These are phyloP conservation scores for Aspergillus mulundensis DNA, from an alignment of 495 filamentous ascomycete species.

Conservation along the genomic window DNA sequence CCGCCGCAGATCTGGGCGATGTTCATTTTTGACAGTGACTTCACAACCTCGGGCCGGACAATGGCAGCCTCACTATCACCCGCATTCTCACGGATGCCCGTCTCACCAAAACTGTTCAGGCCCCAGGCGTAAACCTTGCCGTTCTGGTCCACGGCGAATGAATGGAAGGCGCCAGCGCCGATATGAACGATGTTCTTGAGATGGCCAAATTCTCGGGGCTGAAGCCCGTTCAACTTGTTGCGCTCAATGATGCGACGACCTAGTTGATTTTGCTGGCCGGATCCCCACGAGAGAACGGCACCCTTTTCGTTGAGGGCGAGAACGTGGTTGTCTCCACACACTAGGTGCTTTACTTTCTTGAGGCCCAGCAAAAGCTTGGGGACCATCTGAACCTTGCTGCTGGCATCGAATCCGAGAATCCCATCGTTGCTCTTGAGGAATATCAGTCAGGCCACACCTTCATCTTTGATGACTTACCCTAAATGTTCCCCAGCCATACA, in stretches of 20 bases:
- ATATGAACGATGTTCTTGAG: slow-evolving; percentile 55
- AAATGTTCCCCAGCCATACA: slow-evolving; percentile 74
- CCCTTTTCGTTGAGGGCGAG: slow-evolving; percentile 56
- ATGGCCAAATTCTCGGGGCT: slow-evolving; percentile 65
- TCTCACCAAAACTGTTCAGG: slow-evolving; percentile 80
- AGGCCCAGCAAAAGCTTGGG: slow-evolving; percentile 49
- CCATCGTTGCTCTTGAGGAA: slow-evolving; percentile 50
- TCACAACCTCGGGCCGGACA: slow-evolving; percentile 54
- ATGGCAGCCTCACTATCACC: slow-evolving; percentile 61
- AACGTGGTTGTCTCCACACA: slow-evolving; percentile 58
- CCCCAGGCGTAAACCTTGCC: slow-evolving; percentile 80
- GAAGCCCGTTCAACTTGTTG: slow-evolving; percentile 52
- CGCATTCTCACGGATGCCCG: slow-evolving; percentile 64
- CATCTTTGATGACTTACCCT: slow-evolving; percentile 50
- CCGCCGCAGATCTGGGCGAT: slow-evolving; percentile 52
- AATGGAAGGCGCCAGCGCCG: slow-evolving; percentile 53
- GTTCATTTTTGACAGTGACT: slow-evolving; percentile 47
- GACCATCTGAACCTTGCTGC: slow-evolving; percentile 37
- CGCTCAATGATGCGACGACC: slow-evolving; percentile 59
- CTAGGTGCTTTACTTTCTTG: slow-evolving; percentile 54
- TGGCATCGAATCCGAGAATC: slow-evolving; percentile 50
- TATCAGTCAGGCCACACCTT: slow-evolving; percentile 24
- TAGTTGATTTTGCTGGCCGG: slow-evolving; percentile 60
- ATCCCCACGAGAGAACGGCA: slow-evolving; percentile 59
- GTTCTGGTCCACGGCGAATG: slow-evolving; percentile 68